Evolutionary conservation across 2,329 filamentous ascomycete species (phyloP), one percentile per base, ranked within the genome.

Genomic region (Curvularia spicifera): DNA sequence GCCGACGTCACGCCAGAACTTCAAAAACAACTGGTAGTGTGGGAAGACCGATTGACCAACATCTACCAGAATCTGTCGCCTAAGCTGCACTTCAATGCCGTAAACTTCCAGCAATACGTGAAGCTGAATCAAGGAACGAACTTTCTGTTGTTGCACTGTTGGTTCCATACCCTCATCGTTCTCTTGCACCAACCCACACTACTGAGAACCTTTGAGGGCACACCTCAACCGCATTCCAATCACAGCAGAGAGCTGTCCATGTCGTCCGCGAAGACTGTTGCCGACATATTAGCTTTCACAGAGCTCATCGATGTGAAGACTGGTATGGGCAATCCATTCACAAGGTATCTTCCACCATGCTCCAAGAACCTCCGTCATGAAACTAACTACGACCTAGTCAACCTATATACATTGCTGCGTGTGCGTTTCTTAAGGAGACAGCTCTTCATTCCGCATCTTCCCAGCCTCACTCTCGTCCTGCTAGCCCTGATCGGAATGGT

Each of bases 211-310:
- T 93, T 95, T 56, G 86, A 87, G 65, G 86, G 85, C 2, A 80
- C 81, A 22, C 88, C 90, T 52, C 83, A 91, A 49, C 89, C 92
- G 55, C 81, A 96, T 0, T 86, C 92, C 37, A 86, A 89, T 0
- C 91, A 95, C 70, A 95, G 91, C 64, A 87, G 91, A 55, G 91
- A 95, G 72, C 70, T 87, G 5, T 91, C 90, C 59, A 93, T 94
- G 89, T 93, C 90, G 13, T 94, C 91, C 24, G 93, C 92, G 12
- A 96, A 96, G 79, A 96, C 92, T 0, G 95, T 96, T 59, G 91
- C 91, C 33, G 92, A 96, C 68, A 96, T 96, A 15, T 78, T 96
- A 8, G 89, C 90, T 0, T 96, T 96, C 74, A 91, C 91, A 0
- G 91, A 96, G 71, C 79, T 96, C 9, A 91, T 95, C 51, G 91